Evolutionary conservation across 2,329 filamentous ascomycete species (phyloP).

Genomic region (Didymella pinodella): DNA sequence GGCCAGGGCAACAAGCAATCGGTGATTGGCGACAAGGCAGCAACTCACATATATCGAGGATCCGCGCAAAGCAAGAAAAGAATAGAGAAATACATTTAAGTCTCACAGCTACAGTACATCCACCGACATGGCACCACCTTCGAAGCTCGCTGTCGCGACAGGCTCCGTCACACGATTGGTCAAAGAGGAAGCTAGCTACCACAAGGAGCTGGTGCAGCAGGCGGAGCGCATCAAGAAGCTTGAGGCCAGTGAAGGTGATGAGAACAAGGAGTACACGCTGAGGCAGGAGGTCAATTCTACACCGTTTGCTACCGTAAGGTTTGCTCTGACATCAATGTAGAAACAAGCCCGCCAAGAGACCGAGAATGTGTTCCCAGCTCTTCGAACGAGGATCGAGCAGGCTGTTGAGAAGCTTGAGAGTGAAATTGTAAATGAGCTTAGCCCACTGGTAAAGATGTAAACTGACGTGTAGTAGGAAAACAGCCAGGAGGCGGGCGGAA

Average conservation of each 20-base stretch:
- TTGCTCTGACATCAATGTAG: constrained; percentile 55
- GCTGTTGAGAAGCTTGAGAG: constrained; percentile 78
- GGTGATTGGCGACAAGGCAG: constrained; percentile 18
- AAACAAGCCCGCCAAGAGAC: constrained; percentile 86
- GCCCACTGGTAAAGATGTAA: neutral
- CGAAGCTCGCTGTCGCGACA: constrained; percentile 79
- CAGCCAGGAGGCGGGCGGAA: constrained; percentile 51
- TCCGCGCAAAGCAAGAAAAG: neutral
- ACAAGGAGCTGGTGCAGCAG: constrained; percentile 82
- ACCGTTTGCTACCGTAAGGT: accelerated
- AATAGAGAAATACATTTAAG: neutral
- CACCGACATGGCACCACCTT: constrained; percentile 74
- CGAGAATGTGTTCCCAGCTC: constrained; percentile 76
- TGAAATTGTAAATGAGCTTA: constrained; percentile 69
- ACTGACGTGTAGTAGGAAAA: constrained; percentile 46
- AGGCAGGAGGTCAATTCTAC: constrained; percentile 77
- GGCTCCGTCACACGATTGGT: constrained; percentile 81
- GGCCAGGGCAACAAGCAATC: constrained; percentile 22
- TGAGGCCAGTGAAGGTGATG: constrained; percentile 67
- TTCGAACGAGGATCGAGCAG: constrained; percentile 74
- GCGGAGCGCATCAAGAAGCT: constrained; percentile 74
- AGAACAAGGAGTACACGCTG: constrained; percentile 79
- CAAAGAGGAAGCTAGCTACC: constrained; percentile 91
- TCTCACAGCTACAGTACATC: neutral
- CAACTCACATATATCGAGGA: constrained; percentile 7